Evolutionary conservation across 306 rosid genomes (phyloP).

Genomic region (Leucaena leucocephala): DNA sequence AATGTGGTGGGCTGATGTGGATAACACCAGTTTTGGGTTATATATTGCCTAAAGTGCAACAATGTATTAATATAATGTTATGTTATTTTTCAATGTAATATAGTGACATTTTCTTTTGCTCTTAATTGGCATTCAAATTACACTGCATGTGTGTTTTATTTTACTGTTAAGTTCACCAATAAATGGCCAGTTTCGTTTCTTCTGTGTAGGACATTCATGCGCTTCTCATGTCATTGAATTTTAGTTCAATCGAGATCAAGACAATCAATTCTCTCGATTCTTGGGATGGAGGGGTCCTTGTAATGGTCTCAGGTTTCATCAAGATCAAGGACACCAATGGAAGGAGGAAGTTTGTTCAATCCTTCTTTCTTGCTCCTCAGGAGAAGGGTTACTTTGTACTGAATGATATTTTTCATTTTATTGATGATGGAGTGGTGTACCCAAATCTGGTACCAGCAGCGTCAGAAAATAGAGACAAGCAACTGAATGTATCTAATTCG

Average conservation of each 20-base stretch:
- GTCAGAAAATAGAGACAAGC: constrained; percentile 61
- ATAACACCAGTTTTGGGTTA: neutral
- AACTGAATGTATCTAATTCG: constrained; percentile 56
- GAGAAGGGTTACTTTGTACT: constrained; percentile 88
- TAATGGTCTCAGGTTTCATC: constrained; percentile 84
- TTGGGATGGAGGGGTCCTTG: constrained; percentile 83
- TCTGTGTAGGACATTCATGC: constrained; percentile 77
- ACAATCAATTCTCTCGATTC: constrained; percentile 90
- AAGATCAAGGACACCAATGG: constrained; percentile 66
- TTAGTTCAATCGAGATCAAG: constrained; percentile 75
- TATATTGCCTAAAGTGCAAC: neutral
- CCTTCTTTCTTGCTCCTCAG: constrained; percentile 92
- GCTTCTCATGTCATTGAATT: constrained; percentile 61
- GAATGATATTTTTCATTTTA: constrained; percentile 81
- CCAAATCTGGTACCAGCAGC: constrained; percentile 49
- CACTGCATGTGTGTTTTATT: neutral
- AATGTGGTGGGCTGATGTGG: neutral
- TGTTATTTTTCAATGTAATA: neutral
- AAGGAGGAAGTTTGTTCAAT: constrained; percentile 79
- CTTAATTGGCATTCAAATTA: neutral
- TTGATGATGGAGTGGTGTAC: constrained; percentile 56
- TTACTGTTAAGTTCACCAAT: neutral
- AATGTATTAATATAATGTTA: neutral
- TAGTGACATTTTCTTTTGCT: neutral
- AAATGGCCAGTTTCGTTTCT: constrained; percentile 19